Evolutionary conservation across 2,329 filamentous ascomycete genomes (phyloP).

Genomic region (Colletotrichum tamarilloi): DNA sequence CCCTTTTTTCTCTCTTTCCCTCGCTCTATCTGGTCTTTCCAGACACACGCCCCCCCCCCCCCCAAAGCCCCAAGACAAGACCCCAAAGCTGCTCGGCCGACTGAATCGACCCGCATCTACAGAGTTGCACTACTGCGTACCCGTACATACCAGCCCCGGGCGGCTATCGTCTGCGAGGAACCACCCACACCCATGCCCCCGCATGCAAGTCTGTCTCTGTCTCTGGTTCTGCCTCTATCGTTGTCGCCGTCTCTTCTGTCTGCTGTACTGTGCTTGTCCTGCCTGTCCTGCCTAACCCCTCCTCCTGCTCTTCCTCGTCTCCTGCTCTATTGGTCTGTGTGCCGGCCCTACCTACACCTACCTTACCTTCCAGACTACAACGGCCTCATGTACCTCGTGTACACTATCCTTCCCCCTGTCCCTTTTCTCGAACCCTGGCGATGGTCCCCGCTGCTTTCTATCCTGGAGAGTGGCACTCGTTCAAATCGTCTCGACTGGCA

Average conservation of each 20-base stretch:
- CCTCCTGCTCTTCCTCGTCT: neutral
- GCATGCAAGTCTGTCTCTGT: slow-evolving; percentile 17
- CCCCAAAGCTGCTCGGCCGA: slow-evolving; percentile 14
- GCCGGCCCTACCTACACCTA: neutral
- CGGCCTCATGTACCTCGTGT: slow-evolving; percentile 26
- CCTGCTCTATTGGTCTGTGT: slow-evolving; percentile 16
- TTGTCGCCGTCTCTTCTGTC: neutral
- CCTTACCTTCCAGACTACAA: slow-evolving; percentile 10
- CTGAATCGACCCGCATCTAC: slow-evolving; percentile 30
- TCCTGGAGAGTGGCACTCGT: slow-evolving; percentile 26
- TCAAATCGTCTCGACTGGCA: slow-evolving; percentile 12
- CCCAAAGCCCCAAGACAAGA: neutral
- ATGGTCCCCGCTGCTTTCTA: slow-evolving; percentile 25
- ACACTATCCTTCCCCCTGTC: slow-evolving; percentile 20
- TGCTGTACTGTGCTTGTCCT: too few species aligned
- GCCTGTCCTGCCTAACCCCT: too few species aligned
- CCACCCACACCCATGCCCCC: slow-evolving; percentile 28
- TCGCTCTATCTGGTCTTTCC: neutral
- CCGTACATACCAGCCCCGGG: slow-evolving; percentile 32
- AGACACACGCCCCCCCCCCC: slow-evolving; percentile 1
- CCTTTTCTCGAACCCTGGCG: slow-evolving; percentile 12
- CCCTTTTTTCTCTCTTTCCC: neutral
- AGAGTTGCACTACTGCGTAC: slow-evolving; percentile 7
- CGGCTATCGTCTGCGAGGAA: slow-evolving; percentile 36
- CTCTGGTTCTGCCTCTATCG: too few species aligned